phyloP scores from a whole-genome alignment of 2,329 filamentous ascomycete species.

The Penicillium brevicompactum region DNA sequence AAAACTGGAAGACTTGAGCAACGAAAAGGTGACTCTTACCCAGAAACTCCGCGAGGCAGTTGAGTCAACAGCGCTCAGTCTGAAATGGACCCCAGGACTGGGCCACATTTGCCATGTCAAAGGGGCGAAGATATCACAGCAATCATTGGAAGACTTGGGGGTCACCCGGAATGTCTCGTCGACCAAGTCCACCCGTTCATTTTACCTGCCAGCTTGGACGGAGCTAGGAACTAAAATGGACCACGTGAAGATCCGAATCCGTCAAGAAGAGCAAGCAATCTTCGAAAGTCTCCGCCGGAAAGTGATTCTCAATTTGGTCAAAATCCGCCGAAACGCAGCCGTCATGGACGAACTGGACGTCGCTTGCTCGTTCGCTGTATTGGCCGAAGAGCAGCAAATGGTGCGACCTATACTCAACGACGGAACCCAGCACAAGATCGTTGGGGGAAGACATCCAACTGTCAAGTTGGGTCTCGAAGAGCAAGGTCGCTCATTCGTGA shows the following conservation, averaged over 20 bases:
- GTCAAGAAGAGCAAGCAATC: conserved; percentile 79
- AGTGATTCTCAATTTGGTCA: conserved; percentile 80
- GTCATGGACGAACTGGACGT: conserved; percentile 94
- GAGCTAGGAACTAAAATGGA: conserved; percentile 77
- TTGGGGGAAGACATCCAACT: conserved; percentile 87
- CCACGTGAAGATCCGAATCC: conserved; percentile 74
- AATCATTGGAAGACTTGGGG: conserved; percentile 43
- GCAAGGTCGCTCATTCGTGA: conserved; percentile 78
- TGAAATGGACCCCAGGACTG: conserved; percentile 83
- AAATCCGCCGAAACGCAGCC: conserved; percentile 83
- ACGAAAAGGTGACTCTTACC: conserved; percentile 64
- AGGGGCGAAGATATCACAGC: conserved; percentile 67
- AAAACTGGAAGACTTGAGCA: conserved; percentile 61
- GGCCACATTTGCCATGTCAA: conserved; percentile 91
- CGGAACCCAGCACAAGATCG: conserved; percentile 68
- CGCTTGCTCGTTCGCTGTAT: conserved; percentile 76
- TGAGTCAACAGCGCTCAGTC: conserved; percentile 65
- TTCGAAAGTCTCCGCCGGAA: conserved; percentile 72
- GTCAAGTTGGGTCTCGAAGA: conserved; percentile 81
- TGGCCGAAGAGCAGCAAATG: conserved; percentile 74
- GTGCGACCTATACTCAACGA: conserved; percentile 72
- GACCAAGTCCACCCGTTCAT: conserved; percentile 80
- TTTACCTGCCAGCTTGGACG: conserved; percentile 84
- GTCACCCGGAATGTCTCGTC: conserved; percentile 67
- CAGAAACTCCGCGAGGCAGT: conserved; percentile 64